Base-by-base conservation (phyloP, 2,329 filamentous ascomycete species). In the Ophiostoma sp. region DNA sequence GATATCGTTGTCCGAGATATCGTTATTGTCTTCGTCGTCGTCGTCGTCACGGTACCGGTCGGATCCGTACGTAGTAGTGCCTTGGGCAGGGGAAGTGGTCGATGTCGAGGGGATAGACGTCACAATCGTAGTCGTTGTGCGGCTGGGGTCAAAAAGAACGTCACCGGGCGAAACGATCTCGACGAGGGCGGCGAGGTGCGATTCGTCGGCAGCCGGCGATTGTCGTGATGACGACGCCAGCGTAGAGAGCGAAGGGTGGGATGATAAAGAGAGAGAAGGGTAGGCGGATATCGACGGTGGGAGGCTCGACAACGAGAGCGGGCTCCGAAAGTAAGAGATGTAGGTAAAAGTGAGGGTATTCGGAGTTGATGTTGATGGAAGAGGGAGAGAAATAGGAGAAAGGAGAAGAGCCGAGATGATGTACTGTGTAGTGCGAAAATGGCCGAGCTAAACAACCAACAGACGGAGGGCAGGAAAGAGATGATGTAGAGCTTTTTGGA, bases 81-180 rank as follows among this genome's bases (percentile, higher is more conserved):
- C 64, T 50, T 22, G 7, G 15, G 42, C 64, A n/a, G 64, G 64
- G 22, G 42, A 48, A 11, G 64, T 50, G 25, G 39, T 48, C 28
- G 69, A 59, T 3, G 68, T 33, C 3, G 71, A 69, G 12, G 71
- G n/a, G 12, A 61, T 33, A 42, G 22, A 69, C 36, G 59, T 72
- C 12, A 64, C 28, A 33, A 75, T 72, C 3, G 81, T 82, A 75
- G 80, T 79, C 4, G 75, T 76, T 4, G 72, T 72, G 52, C 45
- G 59, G 75, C 76, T 76, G 7, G 78, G 79, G 74, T 83, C 80
- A 75, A 85, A 86, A 12, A 85, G 79, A 64, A 85, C 75, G 71
- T 79, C 80, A 64, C 81, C 81, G 25, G 81, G 81, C 11, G 84
- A 83, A 73, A 76, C 78, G 73, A 81, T 81, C 36, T 74, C 72